These are phyloP conservation scores for Gossypium lobatum DNA, from an alignment of 441 rosid genomes.

Conservation along the genomic window DNA sequence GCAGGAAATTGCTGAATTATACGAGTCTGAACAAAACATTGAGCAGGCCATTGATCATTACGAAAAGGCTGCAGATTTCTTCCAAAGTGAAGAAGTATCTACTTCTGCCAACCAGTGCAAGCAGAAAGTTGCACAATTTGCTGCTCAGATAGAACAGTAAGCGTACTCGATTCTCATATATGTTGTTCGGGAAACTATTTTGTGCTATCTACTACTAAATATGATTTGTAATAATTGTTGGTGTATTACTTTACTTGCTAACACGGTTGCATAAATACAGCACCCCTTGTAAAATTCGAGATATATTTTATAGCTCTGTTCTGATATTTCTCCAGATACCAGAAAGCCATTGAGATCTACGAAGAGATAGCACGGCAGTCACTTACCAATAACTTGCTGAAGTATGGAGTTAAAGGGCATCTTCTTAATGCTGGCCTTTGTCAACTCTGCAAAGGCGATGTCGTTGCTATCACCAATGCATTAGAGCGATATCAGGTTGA, in stretches of 20 bases:
- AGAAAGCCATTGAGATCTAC: slow-evolving; percentile 76
- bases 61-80: slow-evolving; percentile 91
- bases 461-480: slow-evolving; percentile 82
- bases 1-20: slow-evolving; percentile 90
- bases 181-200: slow-evolving; percentile 3
- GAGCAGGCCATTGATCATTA: slow-evolving; percentile 67
- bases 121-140: slow-evolving; percentile 91
- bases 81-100: slow-evolving; percentile 84
- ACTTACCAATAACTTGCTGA: slow-evolving; percentile 72
- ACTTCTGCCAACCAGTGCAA: slow-evolving; percentile 98
- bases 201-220: background rate
- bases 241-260: background rate
- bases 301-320: background rate
- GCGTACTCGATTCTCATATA: slow-evolving; percentile 17
- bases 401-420: slow-evolving; percentile 97
- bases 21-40: slow-evolving; percentile 68
- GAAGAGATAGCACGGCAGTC: slow-evolving; percentile 83
- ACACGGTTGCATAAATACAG: background rate
- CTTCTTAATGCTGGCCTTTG: slow-evolving; percentile 97
- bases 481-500: slow-evolving; percentile 85
- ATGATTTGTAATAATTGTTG: background rate
- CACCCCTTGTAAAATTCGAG: background rate
- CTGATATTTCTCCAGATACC: slow-evolving; percentile 54
- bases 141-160: slow-evolving; percentile 78
- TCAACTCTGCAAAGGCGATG: slow-evolving; percentile 90